phyloP scores from a whole-genome alignment of 768 basidiomycete species.

The Lentinus brumalis region DNA sequence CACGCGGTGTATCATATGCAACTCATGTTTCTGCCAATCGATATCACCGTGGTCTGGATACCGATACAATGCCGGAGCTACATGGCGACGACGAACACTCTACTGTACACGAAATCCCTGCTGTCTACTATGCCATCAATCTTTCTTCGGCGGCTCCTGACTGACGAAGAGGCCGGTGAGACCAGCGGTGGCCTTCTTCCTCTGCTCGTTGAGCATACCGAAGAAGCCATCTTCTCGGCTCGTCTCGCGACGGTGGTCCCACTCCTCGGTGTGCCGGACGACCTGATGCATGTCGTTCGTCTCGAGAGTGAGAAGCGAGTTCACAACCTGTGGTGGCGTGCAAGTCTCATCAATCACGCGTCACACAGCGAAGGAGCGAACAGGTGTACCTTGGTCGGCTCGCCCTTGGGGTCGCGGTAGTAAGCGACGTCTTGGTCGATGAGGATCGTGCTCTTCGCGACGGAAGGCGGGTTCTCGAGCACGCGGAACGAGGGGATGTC shows the following conservation, averaged over 20 bases:
- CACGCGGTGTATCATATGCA: not conserved
- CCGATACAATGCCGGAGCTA: no score
- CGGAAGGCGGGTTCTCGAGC: conserved; percentile 40
- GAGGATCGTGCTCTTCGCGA: conserved; percentile 41
- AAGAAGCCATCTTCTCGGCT: conserved; percentile 44
- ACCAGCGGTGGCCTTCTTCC: conserved; percentile 44
- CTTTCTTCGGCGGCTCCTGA: conserved; percentile 23
- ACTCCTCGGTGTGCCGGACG: conserved; percentile 44
- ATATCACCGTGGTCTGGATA: no score
- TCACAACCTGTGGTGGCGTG: conserved; percentile 32
- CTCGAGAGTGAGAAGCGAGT: conserved; percentile 45
- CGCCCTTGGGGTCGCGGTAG: conserved; percentile 39
- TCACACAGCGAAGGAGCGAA: no score
- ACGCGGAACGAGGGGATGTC: conserved; percentile 45
- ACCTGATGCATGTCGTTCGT: conserved; percentile 41
- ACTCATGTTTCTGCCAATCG: no score
- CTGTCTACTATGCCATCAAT: not conserved
- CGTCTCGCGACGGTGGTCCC: conserved; percentile 42
- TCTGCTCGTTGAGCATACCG: conserved; percentile 45
- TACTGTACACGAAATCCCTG: not conserved
- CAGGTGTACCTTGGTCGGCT: conserved; percentile 42
- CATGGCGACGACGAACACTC: not conserved
- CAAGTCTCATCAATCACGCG: not conserved
- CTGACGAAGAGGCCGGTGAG: conserved; percentile 39
- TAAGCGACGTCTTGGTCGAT: conserved; percentile 52